Conservation (phyloP, 179 eudicot genomes). For the Heliamphora pulchella region DNA sequence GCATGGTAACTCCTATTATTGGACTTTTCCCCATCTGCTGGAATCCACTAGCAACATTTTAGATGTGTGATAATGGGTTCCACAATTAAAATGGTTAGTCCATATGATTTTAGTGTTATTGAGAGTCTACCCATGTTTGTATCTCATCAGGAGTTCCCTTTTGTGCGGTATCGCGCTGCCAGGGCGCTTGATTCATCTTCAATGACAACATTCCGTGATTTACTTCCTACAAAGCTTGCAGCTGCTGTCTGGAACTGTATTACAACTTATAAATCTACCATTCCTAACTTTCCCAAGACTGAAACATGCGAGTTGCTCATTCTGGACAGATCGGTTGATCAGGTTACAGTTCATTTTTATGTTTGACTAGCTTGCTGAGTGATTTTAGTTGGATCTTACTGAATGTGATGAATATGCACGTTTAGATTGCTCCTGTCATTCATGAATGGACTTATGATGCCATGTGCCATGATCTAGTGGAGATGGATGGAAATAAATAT, state of each 20-base stretch:
- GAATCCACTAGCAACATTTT: neutral
- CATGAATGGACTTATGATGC: constrained; percentile 99
- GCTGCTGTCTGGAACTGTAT: constrained; percentile 63
- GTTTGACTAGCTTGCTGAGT: neutral
- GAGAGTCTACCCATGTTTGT: constrained; percentile 7
- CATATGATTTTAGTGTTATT: neutral
- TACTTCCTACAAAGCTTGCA: constrained; percentile 71
- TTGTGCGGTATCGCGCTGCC: constrained; percentile 60
- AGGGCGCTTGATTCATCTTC: constrained; percentile 38
- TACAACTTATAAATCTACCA: constrained; percentile 51
- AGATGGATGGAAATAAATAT: constrained; percentile 91
- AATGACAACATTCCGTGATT: constrained; percentile 34
- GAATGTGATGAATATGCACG: constrained; percentile 5
- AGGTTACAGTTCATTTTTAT: constrained; percentile 36
- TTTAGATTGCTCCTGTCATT: constrained; percentile 92
- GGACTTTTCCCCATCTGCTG: neutral
- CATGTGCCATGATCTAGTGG: constrained; percentile 94
- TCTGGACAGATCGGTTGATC: constrained; percentile 86
- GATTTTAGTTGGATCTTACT: constrained; percentile 8
- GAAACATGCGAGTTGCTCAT: constrained; percentile 92
- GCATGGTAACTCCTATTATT: neutral
- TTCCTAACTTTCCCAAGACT: constrained; percentile 70
- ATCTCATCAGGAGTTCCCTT: constrained; percentile 59
- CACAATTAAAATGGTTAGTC: neutral
- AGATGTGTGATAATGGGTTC: neutral